Conservation (phyloP, 208 protist genomes). For the Angomonas ambiguus region DNA sequence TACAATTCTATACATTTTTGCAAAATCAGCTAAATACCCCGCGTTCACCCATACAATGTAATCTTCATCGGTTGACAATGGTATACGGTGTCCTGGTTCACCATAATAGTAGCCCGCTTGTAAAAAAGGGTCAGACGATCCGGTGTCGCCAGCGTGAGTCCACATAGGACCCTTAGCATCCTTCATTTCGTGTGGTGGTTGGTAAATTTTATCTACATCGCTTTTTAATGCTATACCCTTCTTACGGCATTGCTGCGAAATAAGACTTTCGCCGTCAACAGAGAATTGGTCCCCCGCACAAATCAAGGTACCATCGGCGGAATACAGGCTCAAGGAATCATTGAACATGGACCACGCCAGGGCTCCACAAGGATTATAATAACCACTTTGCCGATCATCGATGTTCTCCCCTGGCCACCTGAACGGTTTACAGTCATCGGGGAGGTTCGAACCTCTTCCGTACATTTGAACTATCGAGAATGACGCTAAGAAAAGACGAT, state of each 20-base stretch:
- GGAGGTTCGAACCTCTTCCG: constrained; percentile 22
- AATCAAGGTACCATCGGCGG: constrained; percentile 39
- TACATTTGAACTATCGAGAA: constrained; percentile 50
- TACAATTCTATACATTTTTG: constrained; percentile 95
- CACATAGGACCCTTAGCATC: constrained; percentile 29
- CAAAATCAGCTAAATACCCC: constrained; percentile 93
- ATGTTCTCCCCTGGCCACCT: constrained; percentile 57
- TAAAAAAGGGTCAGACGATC: constrained; percentile 57
- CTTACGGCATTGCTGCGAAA: constrained; percentile 64
- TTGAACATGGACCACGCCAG: constrained; percentile 97
- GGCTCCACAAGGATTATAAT: constrained; percentile 95
- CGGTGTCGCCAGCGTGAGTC: constrained; percentile 22
- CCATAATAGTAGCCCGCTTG: constrained; percentile 73
- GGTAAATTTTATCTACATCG: constrained; percentile 84
- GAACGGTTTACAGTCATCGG: constrained; percentile 38
- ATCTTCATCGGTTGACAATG: constrained; percentile 89
- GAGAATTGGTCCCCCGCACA: constrained; percentile 76
- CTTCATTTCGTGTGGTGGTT: constrained; percentile 24
- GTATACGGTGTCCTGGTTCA: constrained; percentile 80
- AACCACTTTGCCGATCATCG: constrained; percentile 23
- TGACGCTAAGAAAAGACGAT: constrained; percentile 89
- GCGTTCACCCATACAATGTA: constrained; percentile 98
- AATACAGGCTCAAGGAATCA: constrained; percentile 86
- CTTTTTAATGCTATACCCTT: constrained; percentile 93
- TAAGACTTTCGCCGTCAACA: constrained; percentile 20